Percentiles rank a stretch among this genome's conserved stretches.
phyloP scores from a whole-genome alignment of 352 stramenopile genomes.

The Phytophthora litchii region DNA sequence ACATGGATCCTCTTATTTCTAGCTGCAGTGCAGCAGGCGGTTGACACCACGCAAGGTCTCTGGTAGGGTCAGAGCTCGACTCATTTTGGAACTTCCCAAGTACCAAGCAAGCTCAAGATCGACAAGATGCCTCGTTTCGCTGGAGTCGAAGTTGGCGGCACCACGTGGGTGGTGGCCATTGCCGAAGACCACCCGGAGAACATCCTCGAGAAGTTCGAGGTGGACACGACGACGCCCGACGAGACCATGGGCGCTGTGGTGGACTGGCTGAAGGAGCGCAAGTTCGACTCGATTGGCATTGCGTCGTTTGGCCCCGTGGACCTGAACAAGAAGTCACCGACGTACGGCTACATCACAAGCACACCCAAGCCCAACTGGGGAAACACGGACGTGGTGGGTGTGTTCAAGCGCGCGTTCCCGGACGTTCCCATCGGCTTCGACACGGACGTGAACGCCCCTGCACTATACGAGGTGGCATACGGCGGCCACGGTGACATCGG shows the following conservation, averaged over 20 bases:
- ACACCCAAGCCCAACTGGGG: slow-evolving; percentile 95
- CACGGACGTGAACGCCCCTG: slow-evolving; percentile 98
- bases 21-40: not conserved
- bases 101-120: slow-evolving; percentile 15
- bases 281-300: slow-evolving; percentile 90
- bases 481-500: slow-evolving; percentile 77
- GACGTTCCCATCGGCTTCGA: slow-evolving; percentile 91
- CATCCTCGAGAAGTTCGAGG: slow-evolving; percentile 83
- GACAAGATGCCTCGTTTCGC: slow-evolving; percentile 43
- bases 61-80: not conserved
- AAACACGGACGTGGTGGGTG: slow-evolving; percentile 78
- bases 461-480: slow-evolving; percentile 92
- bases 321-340: slow-evolving; percentile 74
- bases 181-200: slow-evolving; percentile 88
- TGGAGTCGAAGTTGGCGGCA: slow-evolving; percentile 94
- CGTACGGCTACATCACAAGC: slow-evolving; percentile 95
- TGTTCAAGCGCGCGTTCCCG: slow-evolving; percentile 79
- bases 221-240: slow-evolving; percentile 87
- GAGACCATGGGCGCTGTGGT: slow-evolving; percentile 84
- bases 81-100: slow-evolving; percentile 24
- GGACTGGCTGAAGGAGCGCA: slow-evolving; percentile 83
- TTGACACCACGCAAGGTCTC: slow-evolving; percentile 9
- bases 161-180: slow-evolving; percentile 94
- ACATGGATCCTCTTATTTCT: not conserved
- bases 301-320: slow-evolving; percentile 95